phyloP scores from a whole-genome alignment of 2,329 filamentous ascomycete species.

The Fusarium brachygibbosum region DNA sequence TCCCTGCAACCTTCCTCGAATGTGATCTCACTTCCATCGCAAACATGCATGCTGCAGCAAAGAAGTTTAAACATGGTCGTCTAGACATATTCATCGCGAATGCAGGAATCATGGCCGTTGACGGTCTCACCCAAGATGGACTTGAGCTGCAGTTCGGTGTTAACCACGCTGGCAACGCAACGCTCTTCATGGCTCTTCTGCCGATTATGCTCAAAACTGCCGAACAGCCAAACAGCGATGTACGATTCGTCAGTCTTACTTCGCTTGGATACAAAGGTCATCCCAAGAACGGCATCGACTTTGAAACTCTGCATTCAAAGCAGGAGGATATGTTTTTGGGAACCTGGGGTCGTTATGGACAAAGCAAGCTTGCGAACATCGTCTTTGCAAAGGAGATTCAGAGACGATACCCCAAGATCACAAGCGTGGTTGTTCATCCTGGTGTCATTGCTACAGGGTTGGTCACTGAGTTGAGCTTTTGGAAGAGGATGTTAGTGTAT shows the following conservation, averaged over 20 bases:
- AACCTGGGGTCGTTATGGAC: constrained; percentile 62
- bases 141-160: constrained; percentile 55
- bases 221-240: constrained; percentile 26
- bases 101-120: constrained; percentile 54
- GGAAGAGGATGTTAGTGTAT: constrained; percentile 46
- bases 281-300: constrained; percentile 48
- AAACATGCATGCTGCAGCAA: constrained; percentile 61
- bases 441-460: constrained; percentile 56
- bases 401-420: constrained; percentile 58
- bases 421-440: constrained; percentile 63
- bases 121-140: constrained; percentile 51
- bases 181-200: constrained; percentile 54
- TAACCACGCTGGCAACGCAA: constrained; percentile 53
- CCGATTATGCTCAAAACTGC: constrained; percentile 45
- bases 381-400: constrained; percentile 61
- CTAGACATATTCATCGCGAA: constrained; percentile 58
- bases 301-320: constrained; percentile 48
- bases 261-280: constrained; percentile 48
- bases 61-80: constrained; percentile 57
- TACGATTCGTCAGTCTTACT: constrained; percentile 48
- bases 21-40: constrained; percentile 65
- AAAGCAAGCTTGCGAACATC: constrained; percentile 65
- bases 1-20: constrained; percentile 53
- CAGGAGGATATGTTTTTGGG: constrained; percentile 49
- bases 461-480: constrained; percentile 41